Base-by-base conservation (phyloP, 192 early-diverging fungal genomes). In the Pecoramyces ruminantium region DNA sequence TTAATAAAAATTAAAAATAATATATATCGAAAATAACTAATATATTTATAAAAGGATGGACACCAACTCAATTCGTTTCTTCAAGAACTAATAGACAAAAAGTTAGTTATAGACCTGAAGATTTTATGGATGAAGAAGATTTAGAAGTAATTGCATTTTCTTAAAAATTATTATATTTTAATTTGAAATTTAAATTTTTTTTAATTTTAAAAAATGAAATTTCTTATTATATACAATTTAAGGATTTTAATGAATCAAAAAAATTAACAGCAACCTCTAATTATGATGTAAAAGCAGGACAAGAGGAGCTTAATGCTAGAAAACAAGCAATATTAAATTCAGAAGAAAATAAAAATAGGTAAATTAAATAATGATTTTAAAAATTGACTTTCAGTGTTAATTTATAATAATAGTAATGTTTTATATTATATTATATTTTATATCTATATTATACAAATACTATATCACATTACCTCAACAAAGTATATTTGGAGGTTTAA, bases 111-210 rank as follows among this genome's bases (percentile, higher is more conserved):
- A 77, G 84, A 18, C 91, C 92, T 29, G 93, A 97, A 81, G 96
- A 99, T 82, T 97, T 91, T 81, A 99, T 99, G 97, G 97, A 99
- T 86, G 95, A 96, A 12, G 96, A 99, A 82, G 97, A 99, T 81
- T 81, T 94, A 28, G 91, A 90, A 81, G 95, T 88, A 29, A 77
- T 27, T 58, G 28, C 29, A 38, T 12, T 12, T 38, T 38, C 12
- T 38, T 12, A 38, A 38, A n/a, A n/a, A n/a, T n/a, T n/a, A n/a
- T n/a, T n/a, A n/a, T n/a, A n/a, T n/a, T n/a, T n/a, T n/a, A n/a
- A n/a, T n/a, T n/a, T n/a, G n/a, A n/a, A n/a, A n/a, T n/a, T n/a
- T n/a, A 34, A 34, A 34, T 34, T 34, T 6, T 34, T 81, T n/a
- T 78, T 30, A 28, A 28, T 85, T 81, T 58, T 28, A 39, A 5